phyloP scores from a whole-genome alignment of 1,139 yeast genomes.

The Sporopachydermia cereana region DNA sequence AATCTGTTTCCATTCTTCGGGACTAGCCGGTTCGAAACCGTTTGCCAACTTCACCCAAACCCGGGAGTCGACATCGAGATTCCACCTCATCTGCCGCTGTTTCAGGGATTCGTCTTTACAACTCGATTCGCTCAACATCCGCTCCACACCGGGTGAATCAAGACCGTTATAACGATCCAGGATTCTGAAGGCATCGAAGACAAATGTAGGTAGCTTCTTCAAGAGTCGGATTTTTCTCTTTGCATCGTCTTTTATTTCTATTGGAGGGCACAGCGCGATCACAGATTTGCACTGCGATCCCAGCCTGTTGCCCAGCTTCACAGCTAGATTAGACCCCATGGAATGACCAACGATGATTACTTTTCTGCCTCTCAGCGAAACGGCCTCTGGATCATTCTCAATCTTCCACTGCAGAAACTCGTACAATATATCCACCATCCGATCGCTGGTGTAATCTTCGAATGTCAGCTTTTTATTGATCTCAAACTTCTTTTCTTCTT shows the following conservation, averaged over 20 bases:
- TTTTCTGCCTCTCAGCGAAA: slow-evolving; percentile 30
- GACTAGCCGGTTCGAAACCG: slow-evolving; percentile 35
- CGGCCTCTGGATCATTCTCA: slow-evolving; percentile 27
- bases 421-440: slow-evolving; percentile 34
- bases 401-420: slow-evolving; percentile 14
- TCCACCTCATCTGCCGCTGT: slow-evolving; percentile 57
- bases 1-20: slow-evolving; percentile 28
- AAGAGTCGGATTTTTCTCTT: slow-evolving; percentile 14
- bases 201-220: slow-evolving; percentile 30
- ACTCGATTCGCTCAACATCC: slow-evolving; percentile 35
- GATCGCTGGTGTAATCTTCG: slow-evolving; percentile 35
- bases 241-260: slow-evolving; percentile 29
- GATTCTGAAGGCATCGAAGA: slow-evolving; percentile 44
- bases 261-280: slow-evolving; percentile 41
- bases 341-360: slow-evolving; percentile 63
- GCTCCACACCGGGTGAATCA: slow-evolving; percentile 40
- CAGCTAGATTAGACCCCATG: slow-evolving; percentile 54
- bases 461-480: slow-evolving; percentile 9
- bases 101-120: slow-evolving; percentile 30
- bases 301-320: slow-evolving; percentile 35
- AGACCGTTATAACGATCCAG: slow-evolving; percentile 57
- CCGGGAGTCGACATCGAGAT: slow-evolving; percentile 47
- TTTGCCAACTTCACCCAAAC: slow-evolving; percentile 42
- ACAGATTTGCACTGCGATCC: slow-evolving; percentile 26
- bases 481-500: slow-evolving; percentile 23